Percentiles rank a stretch among this genome's conserved stretches.
phyloP scores from a whole-genome alignment of 495 filamentous ascomycete species.

The Daldinia bambusicola region DNA sequence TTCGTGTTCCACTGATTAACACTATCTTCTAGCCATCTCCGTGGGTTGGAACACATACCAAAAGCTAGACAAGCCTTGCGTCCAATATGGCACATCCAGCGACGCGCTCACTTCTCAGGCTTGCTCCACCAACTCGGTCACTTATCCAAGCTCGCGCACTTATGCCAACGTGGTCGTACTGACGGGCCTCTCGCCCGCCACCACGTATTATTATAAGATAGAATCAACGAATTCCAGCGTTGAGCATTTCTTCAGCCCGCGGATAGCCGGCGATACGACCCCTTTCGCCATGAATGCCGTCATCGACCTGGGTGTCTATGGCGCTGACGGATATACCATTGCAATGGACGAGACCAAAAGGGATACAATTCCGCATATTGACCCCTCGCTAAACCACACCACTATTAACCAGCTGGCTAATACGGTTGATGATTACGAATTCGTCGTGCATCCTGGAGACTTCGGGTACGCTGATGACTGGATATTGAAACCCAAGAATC shows the following conservation, averaged over 20 bases:
- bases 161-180: conserved; percentile 55
- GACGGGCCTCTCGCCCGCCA: conserved; percentile 49
- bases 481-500: conserved; percentile 54
- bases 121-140: conserved; percentile 53
- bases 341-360: conserved; percentile 59
- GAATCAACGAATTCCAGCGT: conserved; percentile 65
- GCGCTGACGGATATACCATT: conserved; percentile 66
- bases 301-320: conserved; percentile 63
- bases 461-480: conserved; percentile 63
- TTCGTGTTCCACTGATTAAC: conserved; percentile 4
- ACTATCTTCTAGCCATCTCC: conserved; percentile 57
- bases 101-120: conserved; percentile 43
- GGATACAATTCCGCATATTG: conserved; percentile 61
- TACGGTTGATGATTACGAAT: conserved; percentile 67
- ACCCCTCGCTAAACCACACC: conserved; percentile 69
- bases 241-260: conserved; percentile 66
- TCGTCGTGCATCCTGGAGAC: conserved; percentile 67
- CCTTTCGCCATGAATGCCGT: conserved; percentile 56
- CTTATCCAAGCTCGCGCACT: conserved; percentile 54
- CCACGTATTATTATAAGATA: conserved; percentile 64
- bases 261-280: conserved; percentile 55
- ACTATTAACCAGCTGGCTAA: conserved; percentile 67
- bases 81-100: conserved; percentile 56
- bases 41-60: conserved; percentile 64
- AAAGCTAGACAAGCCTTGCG: conserved; percentile 53